phyloP scores from a whole-genome alignment of 2,329 filamentous ascomycete genomes.

The Fonsecaea erecta region DNA sequence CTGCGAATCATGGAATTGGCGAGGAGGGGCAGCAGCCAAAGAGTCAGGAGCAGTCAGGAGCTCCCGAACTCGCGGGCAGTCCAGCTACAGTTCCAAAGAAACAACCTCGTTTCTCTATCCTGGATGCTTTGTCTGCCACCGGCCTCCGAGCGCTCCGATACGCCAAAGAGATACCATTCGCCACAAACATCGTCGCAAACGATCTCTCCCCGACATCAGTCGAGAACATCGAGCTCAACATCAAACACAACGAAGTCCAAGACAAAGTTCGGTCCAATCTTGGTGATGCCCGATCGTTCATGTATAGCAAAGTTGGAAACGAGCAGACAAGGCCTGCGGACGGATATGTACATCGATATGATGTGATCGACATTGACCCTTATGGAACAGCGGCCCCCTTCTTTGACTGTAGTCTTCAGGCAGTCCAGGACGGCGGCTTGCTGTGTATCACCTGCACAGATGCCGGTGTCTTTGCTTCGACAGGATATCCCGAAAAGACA shows the following conservation, averaged over 20 bases:
- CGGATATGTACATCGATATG: slow-evolving; percentile 65
- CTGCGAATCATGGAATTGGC: slow-evolving; percentile 16
- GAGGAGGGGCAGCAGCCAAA: slow-evolving; percentile 25
- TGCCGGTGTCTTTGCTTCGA: slow-evolving; percentile 90
- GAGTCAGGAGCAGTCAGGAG: background rate
- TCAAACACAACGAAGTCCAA: slow-evolving; percentile 77
- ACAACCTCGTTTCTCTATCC: slow-evolving; percentile 71
- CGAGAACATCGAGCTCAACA: slow-evolving; percentile 80
- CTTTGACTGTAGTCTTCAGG: slow-evolving; percentile 86
- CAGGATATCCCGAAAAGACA: slow-evolving; percentile 91
- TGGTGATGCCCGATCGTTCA: slow-evolving; percentile 85
- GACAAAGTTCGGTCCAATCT: slow-evolving; percentile 73
- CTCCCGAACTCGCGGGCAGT: background rate
- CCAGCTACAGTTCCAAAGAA: slow-evolving; percentile 38
- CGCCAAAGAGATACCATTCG: slow-evolving; percentile 84
- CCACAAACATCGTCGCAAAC: slow-evolving; percentile 83
- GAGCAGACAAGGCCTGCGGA: slow-evolving; percentile 43
- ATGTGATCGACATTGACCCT: slow-evolving; percentile 95
- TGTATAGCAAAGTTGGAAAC: slow-evolving; percentile 74
- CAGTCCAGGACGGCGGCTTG: slow-evolving; percentile 83
- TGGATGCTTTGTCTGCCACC: slow-evolving; percentile 93
- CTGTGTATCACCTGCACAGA: slow-evolving; percentile 97
- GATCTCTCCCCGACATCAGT: slow-evolving; percentile 80
- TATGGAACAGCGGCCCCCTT: slow-evolving; percentile 94
- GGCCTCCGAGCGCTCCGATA: slow-evolving; percentile 90